Evolutionary conservation across 441 rosid genomes (phyloP).

Genomic region (Pelargonium myrrhifolium): DNA sequence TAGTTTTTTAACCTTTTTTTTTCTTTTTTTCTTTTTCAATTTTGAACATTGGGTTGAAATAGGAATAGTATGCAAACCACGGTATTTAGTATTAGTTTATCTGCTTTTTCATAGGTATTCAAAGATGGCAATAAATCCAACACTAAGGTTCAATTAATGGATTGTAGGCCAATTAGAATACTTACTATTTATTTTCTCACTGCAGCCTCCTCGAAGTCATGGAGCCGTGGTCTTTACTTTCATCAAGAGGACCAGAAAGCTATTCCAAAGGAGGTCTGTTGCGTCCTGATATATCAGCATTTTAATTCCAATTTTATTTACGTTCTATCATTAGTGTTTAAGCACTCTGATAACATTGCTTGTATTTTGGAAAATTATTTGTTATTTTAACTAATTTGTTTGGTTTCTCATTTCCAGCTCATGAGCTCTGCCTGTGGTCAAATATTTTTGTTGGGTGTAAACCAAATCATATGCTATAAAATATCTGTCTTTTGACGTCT

Average conservation of each 20-base stretch:
- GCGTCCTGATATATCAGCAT: conserved; percentile 9
- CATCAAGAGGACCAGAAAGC: conserved; percentile 36
- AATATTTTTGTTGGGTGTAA: not conserved
- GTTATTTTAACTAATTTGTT: no score
- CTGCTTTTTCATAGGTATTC: not conserved
- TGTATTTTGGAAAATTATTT: not conserved
- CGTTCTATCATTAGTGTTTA: no score
- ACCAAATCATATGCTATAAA: not conserved
- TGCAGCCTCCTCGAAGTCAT: conserved; percentile 64
- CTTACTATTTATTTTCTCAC: conserved; percentile 14
- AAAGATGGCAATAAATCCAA: not conserved
- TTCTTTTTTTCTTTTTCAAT: not conserved
- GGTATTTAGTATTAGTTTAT: not conserved
- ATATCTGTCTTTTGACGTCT: not conserved
- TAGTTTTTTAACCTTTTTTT: not conserved
- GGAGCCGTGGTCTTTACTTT: conserved; percentile 74
- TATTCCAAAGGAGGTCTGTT: conserved; percentile 63
- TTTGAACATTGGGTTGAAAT: not conserved
- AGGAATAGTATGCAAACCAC: not conserved
- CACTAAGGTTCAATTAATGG: not conserved
- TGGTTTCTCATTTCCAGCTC: not conserved
- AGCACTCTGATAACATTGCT: not conserved
- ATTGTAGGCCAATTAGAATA: not conserved
- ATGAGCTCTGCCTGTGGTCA: not conserved
- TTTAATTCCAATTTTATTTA: no score